Evolutionary conservation across 1,139 yeast species (phyloP).

Genomic region (Saccharomyces pastorianus): DNA sequence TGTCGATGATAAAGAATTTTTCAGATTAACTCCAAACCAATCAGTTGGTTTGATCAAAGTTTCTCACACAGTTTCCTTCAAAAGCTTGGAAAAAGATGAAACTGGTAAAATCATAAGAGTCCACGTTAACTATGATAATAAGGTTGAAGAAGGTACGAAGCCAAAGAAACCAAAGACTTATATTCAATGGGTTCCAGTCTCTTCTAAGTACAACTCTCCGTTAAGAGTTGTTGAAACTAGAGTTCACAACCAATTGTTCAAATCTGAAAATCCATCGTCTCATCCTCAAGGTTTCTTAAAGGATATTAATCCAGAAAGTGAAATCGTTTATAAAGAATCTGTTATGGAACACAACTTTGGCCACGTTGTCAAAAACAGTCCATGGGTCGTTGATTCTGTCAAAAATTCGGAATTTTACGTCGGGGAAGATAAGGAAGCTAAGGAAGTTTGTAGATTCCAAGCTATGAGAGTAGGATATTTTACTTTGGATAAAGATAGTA

Average conservation of each 20-base stretch:
- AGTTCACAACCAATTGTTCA: constrained; percentile 79
- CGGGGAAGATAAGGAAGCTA: constrained; percentile 49
- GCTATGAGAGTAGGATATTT: constrained; percentile 96
- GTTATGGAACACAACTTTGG: constrained; percentile 72
- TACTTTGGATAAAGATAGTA: constrained; percentile 78
- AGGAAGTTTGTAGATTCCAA: constrained; percentile 90
- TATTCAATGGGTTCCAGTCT: constrained; percentile 92
- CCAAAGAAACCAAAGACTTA: constrained; percentile 80
- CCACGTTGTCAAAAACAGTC: constrained; percentile 61
- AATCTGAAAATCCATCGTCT: constrained; percentile 82
- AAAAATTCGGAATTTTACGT: constrained; percentile 56
- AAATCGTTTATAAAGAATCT: constrained; percentile 55
- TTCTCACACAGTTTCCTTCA: constrained; percentile 73
- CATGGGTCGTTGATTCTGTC: constrained; percentile 64
- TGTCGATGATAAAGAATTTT: constrained; percentile 51
- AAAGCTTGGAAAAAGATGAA: constrained; percentile 48
- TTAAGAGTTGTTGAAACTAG: constrained; percentile 67
- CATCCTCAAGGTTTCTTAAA: constrained; percentile 82
- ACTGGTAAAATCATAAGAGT: constrained; percentile 60
- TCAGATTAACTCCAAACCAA: constrained; percentile 83
- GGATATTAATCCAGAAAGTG: constrained; percentile 76
- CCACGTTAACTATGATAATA: constrained; percentile 74
- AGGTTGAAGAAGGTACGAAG: constrained; percentile 36
- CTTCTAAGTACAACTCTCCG: constrained; percentile 53
- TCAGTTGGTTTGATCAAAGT: constrained; percentile 94